phyloP scores from a whole-genome alignment of 2,329 filamentous ascomycete genomes.

The Samsoniella hepiali region DNA sequence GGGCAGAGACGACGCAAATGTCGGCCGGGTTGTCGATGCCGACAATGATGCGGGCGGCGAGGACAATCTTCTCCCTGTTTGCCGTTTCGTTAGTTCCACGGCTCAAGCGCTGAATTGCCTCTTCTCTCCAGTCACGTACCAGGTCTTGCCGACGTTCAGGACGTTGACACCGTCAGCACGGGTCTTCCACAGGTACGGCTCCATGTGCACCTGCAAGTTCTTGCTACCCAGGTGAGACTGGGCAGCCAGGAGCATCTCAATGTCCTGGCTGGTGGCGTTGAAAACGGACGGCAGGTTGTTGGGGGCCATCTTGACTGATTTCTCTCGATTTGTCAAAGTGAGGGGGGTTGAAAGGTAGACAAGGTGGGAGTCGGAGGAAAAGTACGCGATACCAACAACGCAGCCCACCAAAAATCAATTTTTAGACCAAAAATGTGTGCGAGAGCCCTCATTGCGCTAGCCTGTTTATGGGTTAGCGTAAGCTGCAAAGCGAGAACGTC shows the following conservation, averaged over 20 bases:
- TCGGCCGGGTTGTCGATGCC: conserved; percentile 99
- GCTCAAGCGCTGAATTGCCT: neutral
- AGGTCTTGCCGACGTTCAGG: conserved; percentile 99
- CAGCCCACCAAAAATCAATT: conserved; percentile 30
- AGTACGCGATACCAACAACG: conserved; percentile 38
- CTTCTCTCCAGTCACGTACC: conserved; percentile 55
- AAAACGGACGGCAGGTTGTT: conserved; percentile 90
- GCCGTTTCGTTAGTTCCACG: conserved; percentile 3
- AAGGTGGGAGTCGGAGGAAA: conserved; percentile 33
- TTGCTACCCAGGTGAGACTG: conserved; percentile 96
- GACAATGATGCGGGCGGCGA: conserved; percentile 97
- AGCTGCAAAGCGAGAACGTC: neutral
- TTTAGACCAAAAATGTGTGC: conserved; percentile 36
- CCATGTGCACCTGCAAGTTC: conserved; percentile 99
- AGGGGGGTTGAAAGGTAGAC: conserved; percentile 27
- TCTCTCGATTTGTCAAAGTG: conserved; percentile 32
- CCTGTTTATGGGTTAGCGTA: conserved; percentile 22
- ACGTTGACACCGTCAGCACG: conserved; percentile 97
- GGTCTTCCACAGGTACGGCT: conserved; percentile 99
- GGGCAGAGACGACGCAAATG: conserved; percentile 98
- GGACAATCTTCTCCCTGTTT: conserved; percentile 96
- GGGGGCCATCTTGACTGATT: conserved; percentile 80
- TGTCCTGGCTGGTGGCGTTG: conserved; percentile 96
- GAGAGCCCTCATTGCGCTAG: conserved; percentile 35
- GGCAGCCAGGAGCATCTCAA: conserved; percentile 98